Base-by-base conservation (phyloP, 2,329 filamentous ascomycete genomes). In the Neobulgaria alba region DNA sequence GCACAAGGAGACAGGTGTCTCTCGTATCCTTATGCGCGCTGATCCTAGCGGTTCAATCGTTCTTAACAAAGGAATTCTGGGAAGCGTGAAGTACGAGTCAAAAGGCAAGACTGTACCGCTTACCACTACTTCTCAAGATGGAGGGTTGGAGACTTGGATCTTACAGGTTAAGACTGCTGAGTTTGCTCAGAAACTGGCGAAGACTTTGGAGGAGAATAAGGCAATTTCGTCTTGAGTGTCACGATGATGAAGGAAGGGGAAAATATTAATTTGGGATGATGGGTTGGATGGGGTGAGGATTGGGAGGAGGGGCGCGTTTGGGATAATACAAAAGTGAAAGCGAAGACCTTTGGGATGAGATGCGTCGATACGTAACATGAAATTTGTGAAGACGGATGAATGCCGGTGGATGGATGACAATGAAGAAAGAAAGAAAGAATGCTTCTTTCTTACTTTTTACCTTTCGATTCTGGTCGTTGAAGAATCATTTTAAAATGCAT, bases 31-130 rank as follows among this genome's bases (percentile, higher is more conserved):
- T 15, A 64, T 89, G 47, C 77, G 86, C 36, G 76, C 77, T n/a
- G 82, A 88, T 49, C 84, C 85, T 0, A 73, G 79, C 47, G 86
- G 86, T 12, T 75, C 82, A 29, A 68, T 90, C 34, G 73, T 82
- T 3, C 65, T 93, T 54, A 93, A 93, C 63, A 75, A 80, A 51
- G 62, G 68, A 15, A 61, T 89, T 36, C 62, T 85, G 23, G 65
- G 75, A 2, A 66, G 71, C n/a, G 63, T 79, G 38, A 67, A 68
- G 4, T 89, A 88, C 65, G 74, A 73, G 54, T 65, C 70, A 5
- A 69, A 72, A 19, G 68, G 59, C 34, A 83, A 80, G 61, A 78
- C 74, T 44, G 65, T 82, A 43, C 77, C 73, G 57, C 51, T 82
- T 42, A 67, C 68, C 9, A 70, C 74, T 4, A 71, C 77, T 1